Evolutionary conservation across 352 stramenopile genomes (phyloP), one percentile per base, ranked within the genome.

Genomic region (Phytophthora podocarpi): DNA sequence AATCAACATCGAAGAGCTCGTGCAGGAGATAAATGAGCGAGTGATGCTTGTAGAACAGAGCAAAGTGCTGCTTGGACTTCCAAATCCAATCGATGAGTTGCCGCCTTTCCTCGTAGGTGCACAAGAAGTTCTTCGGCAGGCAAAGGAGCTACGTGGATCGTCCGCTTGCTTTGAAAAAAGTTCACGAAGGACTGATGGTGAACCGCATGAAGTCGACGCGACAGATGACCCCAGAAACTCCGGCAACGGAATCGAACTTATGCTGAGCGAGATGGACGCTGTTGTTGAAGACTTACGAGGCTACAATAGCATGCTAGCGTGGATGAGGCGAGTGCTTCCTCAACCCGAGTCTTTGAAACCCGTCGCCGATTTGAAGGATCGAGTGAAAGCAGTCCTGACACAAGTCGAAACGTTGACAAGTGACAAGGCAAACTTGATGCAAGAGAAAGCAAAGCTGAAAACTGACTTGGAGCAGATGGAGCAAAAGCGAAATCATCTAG

Each of bases 1-100:
- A n/a, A 40, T 46, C n/a, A 71, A 71, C 21, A 57, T 84, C 8
- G 73, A 89, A 43, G 13, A 32, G 1, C 42, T 90, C 0, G 62
- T 72, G 1, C 50, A 54, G 5, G 57, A 56, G 15, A 64, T 90
- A n/a, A 78, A 53, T n/a, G 69, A 76, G 6, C 74, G 57, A 10
- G n/a, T 82, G 9, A 28, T 40, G 21, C 40, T 84, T 11, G 45
- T 88, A 20, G 53, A 71, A 4, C 58, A 71, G 4, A 59, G 58
- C 2, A 67, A 72, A 40, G 26, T 21, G 9, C 23, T 68, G 10
- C 53, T 90, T 13, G 59, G 58, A 12, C 31, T 89, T 9, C 18
- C 70, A 7, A 63, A 79, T 5, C 58, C 64, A 13, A 21, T 62
- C 1, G 31, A 66, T 3, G 79, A 84, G 18, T 47, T 90, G 5